phyloP scores from a whole-genome alignment of 331 rosid species.

The Phaseolus coccineus region DNA sequence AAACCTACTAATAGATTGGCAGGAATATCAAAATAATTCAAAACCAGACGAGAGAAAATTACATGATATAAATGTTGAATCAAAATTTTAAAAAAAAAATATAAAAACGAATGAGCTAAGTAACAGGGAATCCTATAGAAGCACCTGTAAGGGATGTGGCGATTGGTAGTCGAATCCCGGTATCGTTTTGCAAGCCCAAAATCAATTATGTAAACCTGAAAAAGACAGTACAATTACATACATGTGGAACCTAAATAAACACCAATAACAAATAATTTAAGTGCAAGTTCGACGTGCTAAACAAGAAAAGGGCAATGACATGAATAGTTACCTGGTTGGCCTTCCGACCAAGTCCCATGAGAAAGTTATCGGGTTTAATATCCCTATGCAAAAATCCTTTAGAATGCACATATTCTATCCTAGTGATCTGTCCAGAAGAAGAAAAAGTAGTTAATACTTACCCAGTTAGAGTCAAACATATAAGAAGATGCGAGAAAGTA shows the following conservation, averaged over 20 bases:
- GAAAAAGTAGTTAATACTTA: neutral
- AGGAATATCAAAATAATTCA: conserved; percentile 19
- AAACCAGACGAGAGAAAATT: neutral
- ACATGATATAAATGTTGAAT: neutral
- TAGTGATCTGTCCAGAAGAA: conserved; percentile 60
- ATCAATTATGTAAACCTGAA: conserved; percentile 93
- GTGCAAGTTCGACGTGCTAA: conserved; percentile 16
- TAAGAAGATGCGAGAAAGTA: neutral
- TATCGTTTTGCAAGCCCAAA: conserved; percentile 97
- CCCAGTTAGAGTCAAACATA: neutral
- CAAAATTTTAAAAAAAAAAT: neutral
- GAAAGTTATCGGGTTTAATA: conserved; percentile 95
- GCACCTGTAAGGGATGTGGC: conserved; percentile 93
- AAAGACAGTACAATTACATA: conserved; percentile 25
- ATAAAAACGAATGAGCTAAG: neutral
- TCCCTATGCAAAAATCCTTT: conserved; percentile 96
- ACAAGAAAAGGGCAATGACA: conserved; percentile 14
- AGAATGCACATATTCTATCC: conserved; percentile 92
- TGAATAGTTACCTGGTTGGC: conserved; percentile 82
- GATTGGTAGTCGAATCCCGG: conserved; percentile 83
- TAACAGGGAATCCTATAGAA: neutral
- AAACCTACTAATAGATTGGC: conserved; percentile 13
- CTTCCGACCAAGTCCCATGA: conserved; percentile 98
- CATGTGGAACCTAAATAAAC: conserved; percentile 1
- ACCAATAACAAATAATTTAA: conserved; percentile 14